Conservation (phyloP, 768 basidiomycete genomes). For the Russula earlei region DNA sequence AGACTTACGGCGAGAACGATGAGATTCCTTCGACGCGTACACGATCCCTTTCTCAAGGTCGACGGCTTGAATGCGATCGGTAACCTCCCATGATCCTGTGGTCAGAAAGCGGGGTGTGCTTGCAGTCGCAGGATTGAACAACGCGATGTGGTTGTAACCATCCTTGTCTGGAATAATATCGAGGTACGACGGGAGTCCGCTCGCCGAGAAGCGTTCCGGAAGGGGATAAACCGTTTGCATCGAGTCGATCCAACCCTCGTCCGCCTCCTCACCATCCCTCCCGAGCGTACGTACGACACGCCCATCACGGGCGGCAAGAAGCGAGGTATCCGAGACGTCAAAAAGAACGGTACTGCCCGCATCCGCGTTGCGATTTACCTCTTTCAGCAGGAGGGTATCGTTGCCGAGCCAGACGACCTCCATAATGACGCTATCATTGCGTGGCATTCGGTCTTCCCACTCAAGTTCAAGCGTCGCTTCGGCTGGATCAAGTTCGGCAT, state of each 20-base stretch:
- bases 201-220: conserved; percentile 33
- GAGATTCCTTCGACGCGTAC: conserved; percentile 37
- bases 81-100: conserved; percentile 84
- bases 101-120: conserved; percentile 75
- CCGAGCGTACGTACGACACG: conserved; percentile 70
- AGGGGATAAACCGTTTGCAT: conserved; percentile 55
- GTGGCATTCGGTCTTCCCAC: conserved; percentile 54
- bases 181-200: conserved; percentile 61
- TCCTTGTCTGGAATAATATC: conserved; percentile 77
- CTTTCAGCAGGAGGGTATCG: conserved; percentile 67
- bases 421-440: conserved; percentile 58
- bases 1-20: not conserved
- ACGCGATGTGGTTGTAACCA: conserved; percentile 88
- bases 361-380: conserved; percentile 77
- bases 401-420: conserved; percentile 88
- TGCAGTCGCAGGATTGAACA: conserved; percentile 72
- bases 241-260: conserved; percentile 90
- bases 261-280: conserved; percentile 74
- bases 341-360: conserved; percentile 76
- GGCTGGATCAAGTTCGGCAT: conserved; percentile 25
- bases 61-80: conserved; percentile 59
- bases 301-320: conserved; percentile 29
- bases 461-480: conserved; percentile 46
- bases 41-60: conserved; percentile 58
- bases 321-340: conserved; percentile 33